Conservation (phyloP, 2,329 filamentous ascomycete species). For the Aspergillus spinulosporus region DNA sequence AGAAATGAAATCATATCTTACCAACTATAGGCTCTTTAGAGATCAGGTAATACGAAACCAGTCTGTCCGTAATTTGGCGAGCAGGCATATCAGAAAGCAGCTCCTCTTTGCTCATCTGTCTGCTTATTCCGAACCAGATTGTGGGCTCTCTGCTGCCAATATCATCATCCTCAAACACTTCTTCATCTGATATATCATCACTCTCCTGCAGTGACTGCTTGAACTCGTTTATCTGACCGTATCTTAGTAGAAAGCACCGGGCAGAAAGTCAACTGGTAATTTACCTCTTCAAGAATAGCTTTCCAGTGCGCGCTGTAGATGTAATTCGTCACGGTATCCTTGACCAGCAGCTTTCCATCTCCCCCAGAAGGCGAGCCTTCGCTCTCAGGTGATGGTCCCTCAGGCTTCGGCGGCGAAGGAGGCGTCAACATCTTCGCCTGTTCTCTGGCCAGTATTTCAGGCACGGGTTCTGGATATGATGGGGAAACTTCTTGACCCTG, state of each 20-base stretch:
- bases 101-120: constrained; percentile 32
- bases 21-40: constrained; percentile 34
- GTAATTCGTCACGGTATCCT: constrained; percentile 36
- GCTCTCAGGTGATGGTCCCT: constrained; percentile 12
- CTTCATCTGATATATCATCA: constrained; percentile 27
- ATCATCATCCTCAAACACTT: constrained; percentile 23
- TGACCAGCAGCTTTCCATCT: constrained; percentile 33
- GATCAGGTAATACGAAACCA: constrained; percentile 38
- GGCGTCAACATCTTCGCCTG: constrained; percentile 9
- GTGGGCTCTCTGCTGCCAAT: constrained; percentile 26
- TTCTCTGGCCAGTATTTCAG: background rate
- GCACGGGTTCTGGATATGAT: background rate
- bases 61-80: constrained; percentile 33
- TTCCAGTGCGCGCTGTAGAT: constrained; percentile 40
- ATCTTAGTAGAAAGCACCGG: background rate
- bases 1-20: constrained; percentile 17
- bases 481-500: constrained; percentile 4
- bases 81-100: constrained; percentile 35
- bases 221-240: constrained; percentile 34
- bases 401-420: constrained; percentile 13
- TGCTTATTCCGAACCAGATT: constrained; percentile 31
- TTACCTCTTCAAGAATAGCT: constrained; percentile 39
- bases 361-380: constrained; percentile 24
- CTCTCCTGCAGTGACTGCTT: constrained; percentile 32
- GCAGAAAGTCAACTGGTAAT: constrained; percentile 13